These are phyloP conservation scores for Fusarium xylarioides DNA, from an alignment of 2,329 filamentous ascomycete genomes.

Conservation along the genomic window DNA sequence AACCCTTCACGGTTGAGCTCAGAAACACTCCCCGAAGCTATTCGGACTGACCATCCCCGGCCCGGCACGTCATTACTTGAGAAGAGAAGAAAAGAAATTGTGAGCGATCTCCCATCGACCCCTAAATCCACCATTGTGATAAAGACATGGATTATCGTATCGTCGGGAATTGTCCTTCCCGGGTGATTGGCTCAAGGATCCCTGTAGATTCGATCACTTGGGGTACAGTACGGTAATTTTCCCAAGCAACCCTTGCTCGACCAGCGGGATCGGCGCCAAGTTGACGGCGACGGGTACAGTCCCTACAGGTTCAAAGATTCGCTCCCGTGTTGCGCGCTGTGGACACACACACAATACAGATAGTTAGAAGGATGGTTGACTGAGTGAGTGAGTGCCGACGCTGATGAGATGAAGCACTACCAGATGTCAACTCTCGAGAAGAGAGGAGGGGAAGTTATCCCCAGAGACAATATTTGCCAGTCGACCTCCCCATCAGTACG, in stretches of 20 bases:
- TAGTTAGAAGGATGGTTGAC: neutral
- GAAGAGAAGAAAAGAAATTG: constrained; percentile 17
- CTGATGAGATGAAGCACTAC: constrained; percentile 15
- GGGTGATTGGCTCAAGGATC: constrained; percentile 13
- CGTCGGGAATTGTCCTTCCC: constrained; percentile 5
- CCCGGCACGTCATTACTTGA: constrained; percentile 19
- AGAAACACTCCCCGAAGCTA: constrained; percentile 13
- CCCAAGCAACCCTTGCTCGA: constrained; percentile 16
- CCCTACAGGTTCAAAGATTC: constrained; percentile 19
- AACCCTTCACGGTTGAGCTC: neutral
- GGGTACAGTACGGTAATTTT: neutral
- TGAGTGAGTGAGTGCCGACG: constrained; percentile 13
- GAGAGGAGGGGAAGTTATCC: neutral
- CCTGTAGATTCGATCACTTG: constrained; percentile 17
- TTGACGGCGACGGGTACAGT: constrained; percentile 21
- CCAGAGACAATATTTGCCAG: constrained; percentile 1
- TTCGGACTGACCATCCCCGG: constrained; percentile 10
- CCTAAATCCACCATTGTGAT: constrained; percentile 26
- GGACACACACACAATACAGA: constrained; percentile 1
- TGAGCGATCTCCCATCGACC: constrained; percentile 23
- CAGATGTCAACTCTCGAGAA: neutral
- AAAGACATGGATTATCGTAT: constrained; percentile 26
- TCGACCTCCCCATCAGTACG: neutral
- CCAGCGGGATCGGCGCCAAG: constrained; percentile 36
- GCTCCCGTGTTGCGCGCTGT: constrained; percentile 21